Percentiles rank a stretch among this genome's conserved stretches.
phyloP scores from a whole-genome alignment of 1,284 basidiomycete species.

The Moesziomyces aphidis region DNA sequence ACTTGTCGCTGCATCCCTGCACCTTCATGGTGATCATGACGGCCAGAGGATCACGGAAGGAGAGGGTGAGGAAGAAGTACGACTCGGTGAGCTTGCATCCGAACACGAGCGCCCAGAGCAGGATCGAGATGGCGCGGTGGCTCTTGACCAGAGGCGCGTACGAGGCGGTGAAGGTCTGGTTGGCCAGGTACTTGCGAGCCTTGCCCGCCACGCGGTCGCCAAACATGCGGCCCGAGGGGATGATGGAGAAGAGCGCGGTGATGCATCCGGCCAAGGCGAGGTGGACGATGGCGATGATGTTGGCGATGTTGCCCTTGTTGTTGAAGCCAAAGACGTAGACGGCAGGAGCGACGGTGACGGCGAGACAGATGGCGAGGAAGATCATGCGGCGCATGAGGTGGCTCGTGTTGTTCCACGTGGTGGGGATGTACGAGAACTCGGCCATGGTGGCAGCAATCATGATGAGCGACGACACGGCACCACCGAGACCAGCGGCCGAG shows the following conservation, averaged over 20 bases:
- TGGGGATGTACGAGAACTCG: conserved; percentile 66
- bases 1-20: conserved; percentile 65
- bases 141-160: conserved; percentile 59
- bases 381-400: conserved; percentile 64
- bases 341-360: conserved; percentile 63
- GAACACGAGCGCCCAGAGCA: conserved; percentile 66
- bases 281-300: conserved; percentile 60
- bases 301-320: conserved; percentile 50
- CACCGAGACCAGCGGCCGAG: conserved; percentile 65
- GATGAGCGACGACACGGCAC: conserved; percentile 64
- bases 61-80: conserved; percentile 68
- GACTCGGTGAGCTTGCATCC: conserved; percentile 68
- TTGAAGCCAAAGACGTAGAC: conserved; percentile 67
- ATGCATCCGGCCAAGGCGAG: conserved; percentile 60
- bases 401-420: conserved; percentile 68
- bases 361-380: conserved; percentile 65
- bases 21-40: conserved; percentile 67
- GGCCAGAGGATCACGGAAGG: conserved; percentile 66
- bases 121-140: conserved; percentile 61
- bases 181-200: conserved; percentile 67
- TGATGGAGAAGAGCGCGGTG: conserved; percentile 64
- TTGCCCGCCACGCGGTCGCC: conserved; percentile 67
- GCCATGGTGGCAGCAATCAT: conserved; percentile 67
- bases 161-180: conserved; percentile 67
- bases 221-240: conserved; percentile 66